phyloP scores from a whole-genome alignment of 2,329 filamentous ascomycete genomes.

The Parastagonospora nodorum region DNA sequence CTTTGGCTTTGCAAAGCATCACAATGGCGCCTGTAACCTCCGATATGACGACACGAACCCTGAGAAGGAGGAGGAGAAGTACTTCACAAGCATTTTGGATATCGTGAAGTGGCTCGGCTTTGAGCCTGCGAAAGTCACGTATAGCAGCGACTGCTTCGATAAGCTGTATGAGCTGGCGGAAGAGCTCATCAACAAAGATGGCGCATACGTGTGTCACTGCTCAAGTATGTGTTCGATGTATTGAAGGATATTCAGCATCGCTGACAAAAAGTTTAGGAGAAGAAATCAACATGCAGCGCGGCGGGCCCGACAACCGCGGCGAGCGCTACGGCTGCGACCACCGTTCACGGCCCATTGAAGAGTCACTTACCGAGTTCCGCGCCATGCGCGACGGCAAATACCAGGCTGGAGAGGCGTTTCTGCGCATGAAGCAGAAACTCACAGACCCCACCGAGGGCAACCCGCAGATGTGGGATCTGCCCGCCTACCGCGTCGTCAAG shows the following conservation, averaged over 20 bases:
- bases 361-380: constrained; percentile 81
- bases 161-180: constrained; percentile 87
- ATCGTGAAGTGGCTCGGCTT: constrained; percentile 89
- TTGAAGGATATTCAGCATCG: too few relatives aligned
- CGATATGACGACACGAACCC: constrained; percentile 97
- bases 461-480: constrained; percentile 95
- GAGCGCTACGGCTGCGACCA: constrained; percentile 81
- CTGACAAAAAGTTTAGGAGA: constrained; percentile 58
- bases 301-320: constrained; percentile 70
- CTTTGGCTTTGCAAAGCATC: constrained; percentile 88
- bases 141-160: constrained; percentile 90
- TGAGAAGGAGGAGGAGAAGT: constrained; percentile 87
- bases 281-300: constrained; percentile 85
- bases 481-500: constrained; percentile 83
- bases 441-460: constrained; percentile 70
- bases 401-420: constrained; percentile 77
- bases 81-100: constrained; percentile 87
- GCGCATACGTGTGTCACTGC: constrained; percentile 86
- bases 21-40: constrained; percentile 77
- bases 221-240: constrained; percentile 61
- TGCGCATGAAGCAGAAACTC: constrained; percentile 91
- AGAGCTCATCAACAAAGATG: constrained; percentile 73
- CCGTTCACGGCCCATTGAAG: constrained; percentile 73
- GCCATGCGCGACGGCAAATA: constrained; percentile 93
- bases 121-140: constrained; percentile 76